phyloP scores from a whole-genome alignment of 108 stramenopile genomes.

The Fistulifera solaris region DNA sequence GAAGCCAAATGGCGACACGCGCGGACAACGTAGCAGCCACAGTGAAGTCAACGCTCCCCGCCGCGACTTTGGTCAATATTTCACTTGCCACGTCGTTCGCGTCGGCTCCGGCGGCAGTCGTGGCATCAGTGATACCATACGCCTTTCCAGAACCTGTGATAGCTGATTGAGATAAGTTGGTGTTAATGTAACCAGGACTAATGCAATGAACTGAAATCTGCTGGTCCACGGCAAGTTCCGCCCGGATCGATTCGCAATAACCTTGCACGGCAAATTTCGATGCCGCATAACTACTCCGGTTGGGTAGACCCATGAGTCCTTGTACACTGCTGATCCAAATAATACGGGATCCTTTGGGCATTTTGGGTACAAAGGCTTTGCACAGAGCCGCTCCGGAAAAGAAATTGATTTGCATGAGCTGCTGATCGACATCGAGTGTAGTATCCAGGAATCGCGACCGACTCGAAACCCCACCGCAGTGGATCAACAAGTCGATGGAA shows the following conservation, averaged over 20 bases:
- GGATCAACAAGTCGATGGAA: constrained; percentile 60
- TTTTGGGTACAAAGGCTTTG: constrained; percentile 58
- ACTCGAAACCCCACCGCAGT: constrained; percentile 74
- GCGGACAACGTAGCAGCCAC: constrained; percentile 62
- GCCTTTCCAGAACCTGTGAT: constrained; percentile 61
- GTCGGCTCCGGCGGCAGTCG: constrained; percentile 62
- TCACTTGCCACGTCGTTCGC: constrained; percentile 58
- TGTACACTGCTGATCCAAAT: constrained; percentile 73
- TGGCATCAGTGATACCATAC: constrained; percentile 64
- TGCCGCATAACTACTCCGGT: constrained; percentile 69
- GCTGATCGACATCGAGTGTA: constrained; percentile 51
- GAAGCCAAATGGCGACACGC: constrained; percentile 52
- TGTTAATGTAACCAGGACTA: constrained; percentile 74
- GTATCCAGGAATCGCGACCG: constrained; percentile 71
- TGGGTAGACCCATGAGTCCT: constrained; percentile 73
- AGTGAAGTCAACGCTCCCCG: constrained; percentile 49
- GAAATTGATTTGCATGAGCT: constrained; percentile 79
- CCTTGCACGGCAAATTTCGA: constrained; percentile 84
- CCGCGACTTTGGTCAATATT: constrained; percentile 38
- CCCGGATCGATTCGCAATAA: constrained; percentile 70
- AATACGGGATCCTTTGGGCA: constrained; percentile 41
- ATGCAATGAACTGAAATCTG: constrained; percentile 52
- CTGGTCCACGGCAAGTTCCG: constrained; percentile 46
- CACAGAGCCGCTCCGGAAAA: constrained; percentile 58
- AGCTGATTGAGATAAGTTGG: constrained; percentile 52